Base-by-base conservation (phyloP, 1,139 yeast genomes). In the Lodderomyces elongisporus region DNA sequence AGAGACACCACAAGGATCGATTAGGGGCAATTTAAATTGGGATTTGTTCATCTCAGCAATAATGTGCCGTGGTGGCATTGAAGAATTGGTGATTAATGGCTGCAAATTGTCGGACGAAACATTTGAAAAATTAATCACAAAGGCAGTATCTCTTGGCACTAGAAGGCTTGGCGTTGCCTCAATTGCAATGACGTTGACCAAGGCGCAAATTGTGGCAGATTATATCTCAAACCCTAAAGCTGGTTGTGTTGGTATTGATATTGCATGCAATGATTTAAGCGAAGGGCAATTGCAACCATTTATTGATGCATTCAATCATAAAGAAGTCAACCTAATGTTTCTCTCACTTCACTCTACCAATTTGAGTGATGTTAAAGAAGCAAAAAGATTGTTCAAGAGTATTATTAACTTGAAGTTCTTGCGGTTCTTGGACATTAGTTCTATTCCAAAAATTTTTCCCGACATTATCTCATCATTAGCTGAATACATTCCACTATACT, bases 31-130 rank as follows among this genome's bases (percentile, higher is more conserved):
- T 17, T 76, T 85, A 79, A 79, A 88, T 54, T 89, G 96, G 96
- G 54, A 63, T 16, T 54, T 85, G 32, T 74, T 89, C 38, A 74
- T 75, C 16, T 67, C 73, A 27, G 71, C 89, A 0, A 47, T 89
- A 23, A 60, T 59, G 3, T 41, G 55, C 8, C 65, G 91, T 43
- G 80, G 82, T 9, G 95, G 95, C 0, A 66, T 88, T 32, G 95
- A 85, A 52, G 96, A 88, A 49, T 65, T 89, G 42, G 78, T 85
- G 15, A 63, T 89, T 24, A 85, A 85, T 51, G 96, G 96, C 4
- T 80, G 94, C 46, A 75, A 76, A 51, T 59, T 85, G 24, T 61
- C 76, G 1, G 71, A 72, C 32, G 69, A 62, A 2, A 64, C 60
- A 15, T 79, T 87, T 43, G 52, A 62, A 23, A 56, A 60, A 8